These are phyloP conservation scores for Pedinophyceae sp. DNA, from an alignment of 139 green algal genomes.

Conservation along the genomic window DNA sequence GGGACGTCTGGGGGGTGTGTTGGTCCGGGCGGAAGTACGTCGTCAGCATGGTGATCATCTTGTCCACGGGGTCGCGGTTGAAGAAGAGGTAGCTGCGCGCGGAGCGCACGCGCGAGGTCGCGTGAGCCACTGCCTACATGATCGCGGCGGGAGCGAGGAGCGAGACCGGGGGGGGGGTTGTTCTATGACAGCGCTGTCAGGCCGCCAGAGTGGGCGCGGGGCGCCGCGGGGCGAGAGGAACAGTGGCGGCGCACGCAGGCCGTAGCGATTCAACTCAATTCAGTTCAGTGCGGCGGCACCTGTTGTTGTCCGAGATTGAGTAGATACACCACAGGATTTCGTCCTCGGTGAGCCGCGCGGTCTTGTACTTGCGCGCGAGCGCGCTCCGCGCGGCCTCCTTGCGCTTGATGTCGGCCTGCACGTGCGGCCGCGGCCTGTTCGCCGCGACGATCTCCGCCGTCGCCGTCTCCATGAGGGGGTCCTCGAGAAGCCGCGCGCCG, in stretches of 20 bases:
- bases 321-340: slow-evolving; percentile 74
- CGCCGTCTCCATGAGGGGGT: slow-evolving; percentile 50
- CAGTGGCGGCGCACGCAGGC: slow-evolving; percentile 29
- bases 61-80: slow-evolving; percentile 23
- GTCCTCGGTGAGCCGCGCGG: slow-evolving; percentile 24
- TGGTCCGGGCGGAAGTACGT: slow-evolving; percentile 5
- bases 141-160: too few species aligned
- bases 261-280: slow-evolving; percentile 62
- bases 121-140: too few species aligned
- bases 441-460: slow-evolving; percentile 68
- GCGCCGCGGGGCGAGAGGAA: too few species aligned
- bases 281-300: too few species aligned
- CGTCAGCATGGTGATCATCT: slow-evolving; percentile 13
- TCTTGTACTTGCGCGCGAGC: slow-evolving; percentile 45
- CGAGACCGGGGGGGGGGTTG: too few species aligned
- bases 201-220: too few species aligned
- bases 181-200: too few species aligned
- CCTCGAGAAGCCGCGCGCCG: slow-evolving; percentile 34
- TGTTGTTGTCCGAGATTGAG: slow-evolving; percentile 83
- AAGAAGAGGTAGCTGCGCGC: slow-evolving; percentile 19
- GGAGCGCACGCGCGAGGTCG: too few species aligned
- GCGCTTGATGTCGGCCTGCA: slow-evolving; percentile 69
- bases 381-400: slow-evolving; percentile 69
- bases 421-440: slow-evolving; percentile 10
- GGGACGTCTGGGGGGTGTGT: slow-evolving; percentile 9